A percentile compares a stretch with the other conserved stretches of the same genome.
Evolutionary conservation across 139 green algal species (phyloP).

Genomic region (Nannochloris sp.): DNA sequence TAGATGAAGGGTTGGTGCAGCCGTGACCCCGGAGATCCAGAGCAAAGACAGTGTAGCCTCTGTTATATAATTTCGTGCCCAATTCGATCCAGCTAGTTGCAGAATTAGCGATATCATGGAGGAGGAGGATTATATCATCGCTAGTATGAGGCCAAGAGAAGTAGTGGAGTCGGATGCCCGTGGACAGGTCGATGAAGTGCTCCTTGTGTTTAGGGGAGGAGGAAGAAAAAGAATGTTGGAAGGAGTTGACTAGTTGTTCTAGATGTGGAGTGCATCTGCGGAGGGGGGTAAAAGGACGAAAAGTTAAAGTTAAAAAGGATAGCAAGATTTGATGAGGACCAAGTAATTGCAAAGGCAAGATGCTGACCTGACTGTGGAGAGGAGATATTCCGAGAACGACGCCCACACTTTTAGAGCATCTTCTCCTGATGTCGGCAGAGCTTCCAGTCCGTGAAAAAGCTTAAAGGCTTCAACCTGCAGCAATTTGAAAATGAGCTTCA

Average conservation of each 20-base stretch:
- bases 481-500: no score
- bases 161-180: conserved; percentile 32
- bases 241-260: not conserved
- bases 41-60: conserved; percentile 24
- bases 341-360: not conserved
- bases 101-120: conserved; percentile 22
- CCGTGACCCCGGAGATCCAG: conserved; percentile 29
- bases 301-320: not conserved
- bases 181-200: conserved; percentile 24
- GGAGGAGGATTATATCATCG: conserved; percentile 25
- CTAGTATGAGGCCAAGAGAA: conserved; percentile 10
- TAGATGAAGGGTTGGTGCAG: not conserved
- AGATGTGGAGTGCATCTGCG: not conserved
- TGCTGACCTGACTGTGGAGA: not conserved
- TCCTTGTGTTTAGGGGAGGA: not conserved
- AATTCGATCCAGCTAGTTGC: conserved; percentile 15
- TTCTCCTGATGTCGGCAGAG: not conserved
- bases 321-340: not conserved
- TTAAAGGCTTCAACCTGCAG: conserved; percentile 15
- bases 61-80: conserved; percentile 3
- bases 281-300: no score
- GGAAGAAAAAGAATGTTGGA: not conserved
- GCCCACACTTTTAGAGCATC: not conserved
- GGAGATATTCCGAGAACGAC: not conserved
- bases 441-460: not conserved